Evolutionary conservation across 139 green algal species (phyloP), one percentile per base, ranked within the genome.

Genomic region (Haematococcus sp.): DNA sequence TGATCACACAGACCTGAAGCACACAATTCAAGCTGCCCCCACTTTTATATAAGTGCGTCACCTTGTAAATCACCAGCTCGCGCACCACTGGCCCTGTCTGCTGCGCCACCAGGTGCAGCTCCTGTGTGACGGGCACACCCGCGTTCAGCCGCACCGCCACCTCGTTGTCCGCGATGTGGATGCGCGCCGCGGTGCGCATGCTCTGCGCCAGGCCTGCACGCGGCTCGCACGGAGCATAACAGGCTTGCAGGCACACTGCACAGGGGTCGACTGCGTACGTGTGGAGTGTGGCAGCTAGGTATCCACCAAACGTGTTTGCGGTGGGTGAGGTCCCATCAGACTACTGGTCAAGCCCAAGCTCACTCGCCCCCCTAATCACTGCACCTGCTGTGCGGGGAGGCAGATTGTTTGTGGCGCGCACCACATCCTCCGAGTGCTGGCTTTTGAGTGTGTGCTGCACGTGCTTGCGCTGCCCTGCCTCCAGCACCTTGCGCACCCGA

Each of bases 31-130:
- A n/a, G n/a, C n/a, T n/a, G n/a, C n/a, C n/a, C n/a, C n/a, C n/a
- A n/a, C n/a, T n/a, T n/a, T n/a, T n/a, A n/a, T n/a, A n/a, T n/a
- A n/a, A n/a, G n/a, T n/a, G n/a, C n/a, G n/a, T n/a, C 28, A 34
- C n/a, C n/a, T 27, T 65, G 58, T 23, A 7, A 19, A 27, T 27
- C 58, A 34, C 58, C 11, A 33, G 25, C 25, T 34, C 66, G 19
- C 17, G 73, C 9, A 27, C 28, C 58, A n/a, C 28, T 4, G 58
- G 58, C 25, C 77, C 79, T 63, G 74, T 82, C 2, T 82, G 80
- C 54, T 88, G 75, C 17, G 85, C 84, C 44, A 82, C 85, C 17
- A 90, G 63, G 72, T 90, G 82, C 23, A 90, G 58, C 20, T 86
- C 69, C 58, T 81, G 61, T 27, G 76, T 83, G 52, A 87, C 65